Base-by-base conservation (phyloP, 257 asterid genomes). In the Nicotiana noctiflora region DNA sequence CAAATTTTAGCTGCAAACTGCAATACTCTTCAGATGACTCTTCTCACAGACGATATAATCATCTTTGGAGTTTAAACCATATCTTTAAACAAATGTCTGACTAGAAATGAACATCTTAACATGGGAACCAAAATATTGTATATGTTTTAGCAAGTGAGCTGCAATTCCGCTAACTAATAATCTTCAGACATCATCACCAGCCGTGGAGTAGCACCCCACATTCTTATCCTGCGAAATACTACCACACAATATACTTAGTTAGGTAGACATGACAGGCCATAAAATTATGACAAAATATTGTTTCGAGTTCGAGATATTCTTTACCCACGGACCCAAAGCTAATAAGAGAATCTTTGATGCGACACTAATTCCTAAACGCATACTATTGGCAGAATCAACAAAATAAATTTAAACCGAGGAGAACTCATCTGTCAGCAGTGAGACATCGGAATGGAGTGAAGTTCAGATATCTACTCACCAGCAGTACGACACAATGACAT, bases 181-280 rank as follows among this genome's bases (percentile, higher is more conserved):
- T 52, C 40, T 11, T 40, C 78, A 74, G 15, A 21, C 51, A 34
- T 83, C 90, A 13, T 85, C 91, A 15, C 83, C 32, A 40, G 77
- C 87, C 19, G 91, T 85, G 76, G 86, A 94, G 83, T 86, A 90
- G 12, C 97, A 90, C 10, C 97, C 98, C 4, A 87, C 70, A 56
- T 96, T 92, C 81, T 87, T 87, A 77, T 84, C 95, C 99, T 96
- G 93, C 88, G 78, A 2, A 67, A 32, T 19, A 40, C n/a, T 5
- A 19, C 9, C 17, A 1, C 25, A 4, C 31, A 1, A 37, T 10
- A 67, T 14, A 40, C 44, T 68, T 25, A 34, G 29, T 23, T 66
- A 19, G 37, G 7, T 40, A 40, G 46, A 40, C 46, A 40, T 40
- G 56, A 14, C 76, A 6, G 6, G 13, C 29, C 66, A 11, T 61